These are phyloP conservation scores for Pestalotiopsis sp. DNA, from an alignment of 2,329 filamentous ascomycete genomes.

Conservation along the genomic window DNA sequence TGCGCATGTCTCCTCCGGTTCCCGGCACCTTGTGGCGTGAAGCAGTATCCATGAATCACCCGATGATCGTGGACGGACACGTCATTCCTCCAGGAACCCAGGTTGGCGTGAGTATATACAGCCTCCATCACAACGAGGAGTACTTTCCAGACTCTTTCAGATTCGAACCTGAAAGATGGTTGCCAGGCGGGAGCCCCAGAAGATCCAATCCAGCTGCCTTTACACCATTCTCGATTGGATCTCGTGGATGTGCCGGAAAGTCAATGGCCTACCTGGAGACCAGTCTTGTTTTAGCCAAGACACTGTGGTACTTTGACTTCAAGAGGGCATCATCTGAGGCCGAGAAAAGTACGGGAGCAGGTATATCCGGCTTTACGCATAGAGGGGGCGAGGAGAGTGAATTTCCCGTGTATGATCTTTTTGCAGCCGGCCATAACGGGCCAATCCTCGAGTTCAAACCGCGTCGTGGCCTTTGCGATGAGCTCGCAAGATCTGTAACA, in stretches of 20 bases:
- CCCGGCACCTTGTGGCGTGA: conserved; percentile 34
- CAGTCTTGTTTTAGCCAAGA: conserved; percentile 22
- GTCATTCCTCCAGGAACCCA: conserved; percentile 33
- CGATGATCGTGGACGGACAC: conserved; percentile 21
- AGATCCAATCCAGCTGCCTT: conserved; percentile 20
- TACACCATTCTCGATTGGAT: conserved; percentile 35
- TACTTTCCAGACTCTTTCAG: conserved; percentile 26
- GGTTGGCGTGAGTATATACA: conserved; percentile 34
- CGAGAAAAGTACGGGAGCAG: neutral
- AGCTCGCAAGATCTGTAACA: neutral
- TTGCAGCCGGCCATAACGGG: neutral
- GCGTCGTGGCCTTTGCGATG: neutral
- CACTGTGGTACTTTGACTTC: conserved; percentile 20
- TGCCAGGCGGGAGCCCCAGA: conserved; percentile 17
- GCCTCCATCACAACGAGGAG: conserved; percentile 34
- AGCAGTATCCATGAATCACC: conserved; percentile 11
- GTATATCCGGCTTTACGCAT: neutral
- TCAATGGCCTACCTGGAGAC: conserved; percentile 24
- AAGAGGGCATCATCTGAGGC: neutral
- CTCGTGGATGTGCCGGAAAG: conserved; percentile 36
- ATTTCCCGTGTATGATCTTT: neutral
- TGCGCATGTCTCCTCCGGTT: conserved; percentile 46
- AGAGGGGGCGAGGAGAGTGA: neutral
- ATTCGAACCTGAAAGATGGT: conserved; percentile 36
- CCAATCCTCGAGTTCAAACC: neutral